These are phyloP conservation scores for Galeopsis tetrahit DNA, from an alignment of 257 asterid genomes.

Conservation along the genomic window DNA sequence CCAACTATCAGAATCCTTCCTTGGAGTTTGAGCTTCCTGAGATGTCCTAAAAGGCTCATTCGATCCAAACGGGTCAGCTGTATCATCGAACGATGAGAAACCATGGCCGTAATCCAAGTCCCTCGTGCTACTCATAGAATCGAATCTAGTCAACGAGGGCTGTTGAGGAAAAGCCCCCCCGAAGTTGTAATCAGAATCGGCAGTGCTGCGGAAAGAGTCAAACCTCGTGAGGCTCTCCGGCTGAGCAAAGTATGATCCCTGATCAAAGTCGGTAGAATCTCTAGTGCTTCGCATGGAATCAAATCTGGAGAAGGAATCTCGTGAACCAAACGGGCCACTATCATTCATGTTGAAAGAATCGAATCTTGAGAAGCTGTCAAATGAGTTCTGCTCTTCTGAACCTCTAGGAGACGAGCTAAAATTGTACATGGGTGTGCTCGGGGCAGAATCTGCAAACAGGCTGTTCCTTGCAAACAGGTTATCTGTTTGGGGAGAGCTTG, in stretches of 20 bases:
- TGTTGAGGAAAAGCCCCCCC: conserved; percentile 55
- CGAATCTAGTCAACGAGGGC: conserved; percentile 57
- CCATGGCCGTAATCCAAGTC: conserved; percentile 71
- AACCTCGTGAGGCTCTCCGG: conserved; percentile 66
- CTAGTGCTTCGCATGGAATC: conserved; percentile 78
- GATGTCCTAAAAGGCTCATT: conserved; percentile 68
- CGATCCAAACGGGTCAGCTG: conserved; percentile 73
- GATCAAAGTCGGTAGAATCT: conserved; percentile 74
- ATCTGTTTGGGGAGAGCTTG: conserved; percentile 49
- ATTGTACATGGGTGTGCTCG: conserved; percentile 83
- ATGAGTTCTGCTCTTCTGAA: conserved; percentile 49
- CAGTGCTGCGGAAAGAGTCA: conserved; percentile 84
- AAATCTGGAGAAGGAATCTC: conserved; percentile 70
- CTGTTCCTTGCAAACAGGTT: conserved; percentile 56
- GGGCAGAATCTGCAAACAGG: conserved; percentile 74
- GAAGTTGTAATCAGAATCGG: conserved; percentile 67
- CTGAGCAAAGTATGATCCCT: conserved; percentile 59
- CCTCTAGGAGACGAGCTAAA: conserved; percentile 69
- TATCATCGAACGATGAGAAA: conserved; percentile 75
- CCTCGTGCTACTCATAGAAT: conserved; percentile 61
- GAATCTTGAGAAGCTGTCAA: conserved; percentile 66
- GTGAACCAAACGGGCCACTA: conserved; percentile 56
- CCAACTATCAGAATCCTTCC: conserved; percentile 78
- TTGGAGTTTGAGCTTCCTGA: conserved; percentile 64
- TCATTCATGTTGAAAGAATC: conserved; percentile 66